These are phyloP conservation scores for Graphium sp. DNA, from an alignment of 2,329 filamentous ascomycete genomes.

Conservation along the genomic window DNA sequence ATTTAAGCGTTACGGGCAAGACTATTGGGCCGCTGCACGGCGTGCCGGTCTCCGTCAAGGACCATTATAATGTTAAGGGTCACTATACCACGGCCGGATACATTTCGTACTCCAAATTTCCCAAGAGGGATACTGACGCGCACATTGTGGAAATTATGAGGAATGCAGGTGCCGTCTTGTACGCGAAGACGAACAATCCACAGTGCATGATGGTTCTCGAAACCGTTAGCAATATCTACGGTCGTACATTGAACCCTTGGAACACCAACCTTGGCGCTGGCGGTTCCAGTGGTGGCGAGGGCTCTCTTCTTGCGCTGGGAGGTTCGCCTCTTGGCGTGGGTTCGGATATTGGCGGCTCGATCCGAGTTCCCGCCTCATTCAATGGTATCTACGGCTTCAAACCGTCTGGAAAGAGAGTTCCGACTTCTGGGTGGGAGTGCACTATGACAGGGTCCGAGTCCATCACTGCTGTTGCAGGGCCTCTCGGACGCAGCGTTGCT, in stretches of 20 bases:
- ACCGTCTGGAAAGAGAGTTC: slow-evolving; percentile 7
- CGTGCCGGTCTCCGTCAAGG: slow-evolving; percentile 27
- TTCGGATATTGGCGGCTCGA: slow-evolving; percentile 22
- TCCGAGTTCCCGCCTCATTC: slow-evolving; percentile 18
- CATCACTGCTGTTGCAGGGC: slow-evolving; percentile 20
- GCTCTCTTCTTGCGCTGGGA: slow-evolving; percentile 20
- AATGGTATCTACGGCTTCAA: slow-evolving; percentile 12
- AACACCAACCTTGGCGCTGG: slow-evolving; percentile 44
- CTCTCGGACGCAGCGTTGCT: slow-evolving; percentile 16
- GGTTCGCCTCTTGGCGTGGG: slow-evolving; percentile 23
- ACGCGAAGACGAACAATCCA: slow-evolving; percentile 54
- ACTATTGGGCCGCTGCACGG: slow-evolving; percentile 44
- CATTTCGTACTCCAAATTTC: slow-evolving; percentile 29
- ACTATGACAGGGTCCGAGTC: slow-evolving; percentile 8
- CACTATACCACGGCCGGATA: slow-evolving; percentile 38
- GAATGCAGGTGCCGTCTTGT: slow-evolving; percentile 35
- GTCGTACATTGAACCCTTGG: slow-evolving; percentile 44
- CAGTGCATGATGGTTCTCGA: slow-evolving; percentile 39
- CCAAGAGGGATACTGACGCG: slow-evolving; percentile 32
- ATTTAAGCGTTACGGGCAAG: slow-evolving; percentile 18
- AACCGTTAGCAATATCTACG: slow-evolving; percentile 45
- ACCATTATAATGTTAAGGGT: slow-evolving; percentile 23
- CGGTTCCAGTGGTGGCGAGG: slow-evolving; percentile 45
- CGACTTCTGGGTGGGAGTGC: slow-evolving; percentile 5
- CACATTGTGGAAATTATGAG: slow-evolving; percentile 38